These are phyloP conservation scores for Candida sp. DNA, from an alignment of 1,139 yeast species.

Conservation along the genomic window DNA sequence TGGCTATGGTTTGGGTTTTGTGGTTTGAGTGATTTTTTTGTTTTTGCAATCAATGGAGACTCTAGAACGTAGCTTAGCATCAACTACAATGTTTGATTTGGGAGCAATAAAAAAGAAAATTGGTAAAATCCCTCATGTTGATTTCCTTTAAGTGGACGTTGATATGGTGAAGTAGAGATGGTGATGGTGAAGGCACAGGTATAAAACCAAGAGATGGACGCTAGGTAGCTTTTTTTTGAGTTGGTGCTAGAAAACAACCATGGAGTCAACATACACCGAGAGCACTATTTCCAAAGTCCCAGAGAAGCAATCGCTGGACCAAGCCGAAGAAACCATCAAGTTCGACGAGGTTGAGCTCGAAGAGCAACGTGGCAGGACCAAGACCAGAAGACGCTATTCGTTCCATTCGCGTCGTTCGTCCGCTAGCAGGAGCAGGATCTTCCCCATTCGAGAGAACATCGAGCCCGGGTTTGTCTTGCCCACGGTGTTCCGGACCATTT, in stretches of 20 bases:
- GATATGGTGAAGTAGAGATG: neutral
- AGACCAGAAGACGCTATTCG: conserved; percentile 12
- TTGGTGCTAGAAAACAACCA: neutral
- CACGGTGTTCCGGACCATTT: conserved; percentile 38
- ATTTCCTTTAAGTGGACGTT: neutral
- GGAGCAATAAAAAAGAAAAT: neutral
- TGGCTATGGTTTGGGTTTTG: neutral
- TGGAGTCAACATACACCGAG: conserved; percentile 10
- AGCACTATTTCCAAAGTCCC: conserved; percentile 7
- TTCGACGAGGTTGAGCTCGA: conserved; percentile 11
- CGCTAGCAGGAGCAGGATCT: conserved; percentile 5
- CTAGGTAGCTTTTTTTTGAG: neutral
- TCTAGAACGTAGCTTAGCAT: neutral
- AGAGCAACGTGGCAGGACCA: conserved; percentile 12
- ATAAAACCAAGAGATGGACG: neutral
- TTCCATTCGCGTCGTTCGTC: conserved; percentile 11
- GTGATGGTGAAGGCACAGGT: neutral
- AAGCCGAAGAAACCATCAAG: conserved; percentile 5
- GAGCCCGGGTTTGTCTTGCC: conserved; percentile 36
- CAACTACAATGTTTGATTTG: neutral
- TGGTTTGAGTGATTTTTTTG: conserved; percentile 4
- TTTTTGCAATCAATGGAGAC: neutral
- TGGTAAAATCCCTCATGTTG: neutral
- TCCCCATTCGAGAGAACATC: conserved; percentile 14
- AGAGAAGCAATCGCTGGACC: neutral